Evolutionary conservation across 805 yeast species (phyloP).

Genomic region (Candida parachauliodes): DNA sequence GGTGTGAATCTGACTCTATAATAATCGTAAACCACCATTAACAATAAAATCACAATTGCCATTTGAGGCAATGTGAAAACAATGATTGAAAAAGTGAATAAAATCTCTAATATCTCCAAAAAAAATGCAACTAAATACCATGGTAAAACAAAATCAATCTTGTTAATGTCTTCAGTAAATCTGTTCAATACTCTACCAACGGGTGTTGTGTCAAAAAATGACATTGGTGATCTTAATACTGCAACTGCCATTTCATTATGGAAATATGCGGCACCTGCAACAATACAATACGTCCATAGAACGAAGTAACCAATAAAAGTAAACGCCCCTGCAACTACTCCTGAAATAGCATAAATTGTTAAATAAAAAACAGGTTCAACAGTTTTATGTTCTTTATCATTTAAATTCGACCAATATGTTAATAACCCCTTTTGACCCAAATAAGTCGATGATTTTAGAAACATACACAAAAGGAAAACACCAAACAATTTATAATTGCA

Average conservation of each 20-base stretch:
- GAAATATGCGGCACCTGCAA: slow-evolving; percentile 28
- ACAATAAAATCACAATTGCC: slow-evolving; percentile 45
- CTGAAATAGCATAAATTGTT: slow-evolving; percentile 22
- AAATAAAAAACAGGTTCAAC: slow-evolving; percentile 22
- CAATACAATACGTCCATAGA: slow-evolving; percentile 27
- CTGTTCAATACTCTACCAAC: slow-evolving; percentile 77
- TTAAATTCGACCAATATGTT: slow-evolving; percentile 35
- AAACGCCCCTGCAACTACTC: slow-evolving; percentile 24
- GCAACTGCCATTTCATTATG: slow-evolving; percentile 34
- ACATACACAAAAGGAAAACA: slow-evolving; percentile 20
- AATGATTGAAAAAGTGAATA: slow-evolving; percentile 66
- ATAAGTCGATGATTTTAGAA: slow-evolving; percentile 14
- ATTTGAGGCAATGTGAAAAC: slow-evolving; percentile 55
- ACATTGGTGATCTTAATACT: slow-evolving; percentile 58
- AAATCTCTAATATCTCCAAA: slow-evolving; percentile 54
- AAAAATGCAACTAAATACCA: slow-evolving; percentile 35
- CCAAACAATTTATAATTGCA: slow-evolving; percentile 24
- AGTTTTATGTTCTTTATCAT: slow-evolving; percentile 22
- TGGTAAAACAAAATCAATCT: slow-evolving; percentile 51
- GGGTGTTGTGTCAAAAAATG: slow-evolving; percentile 77
- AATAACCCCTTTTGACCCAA: slow-evolving; percentile 26
- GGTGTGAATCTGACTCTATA: slow-evolving; percentile 63
- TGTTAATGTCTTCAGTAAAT: slow-evolving; percentile 80
- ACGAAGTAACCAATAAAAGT: slow-evolving; percentile 24
- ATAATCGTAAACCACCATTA: slow-evolving; percentile 44